Conservation (phyloP, 352 stramenopile genomes). For the Globisporangium recalcitrans region DNA sequence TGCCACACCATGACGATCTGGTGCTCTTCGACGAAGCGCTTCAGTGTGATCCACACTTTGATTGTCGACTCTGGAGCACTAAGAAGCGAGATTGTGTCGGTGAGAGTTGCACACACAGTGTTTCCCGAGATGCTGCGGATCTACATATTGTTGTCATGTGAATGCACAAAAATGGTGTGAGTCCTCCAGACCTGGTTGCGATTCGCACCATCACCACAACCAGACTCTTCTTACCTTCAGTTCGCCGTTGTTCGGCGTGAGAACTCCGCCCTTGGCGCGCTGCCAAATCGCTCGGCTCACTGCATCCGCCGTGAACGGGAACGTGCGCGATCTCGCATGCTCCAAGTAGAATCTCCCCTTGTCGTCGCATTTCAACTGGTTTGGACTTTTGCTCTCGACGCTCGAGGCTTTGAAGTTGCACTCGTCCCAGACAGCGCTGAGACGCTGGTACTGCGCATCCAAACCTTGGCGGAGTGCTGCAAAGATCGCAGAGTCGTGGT, state of each 20-base stretch:
- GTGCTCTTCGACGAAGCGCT: neutral
- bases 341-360: neutral
- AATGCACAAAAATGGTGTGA: neutral
- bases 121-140: neutral
- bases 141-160: neutral
- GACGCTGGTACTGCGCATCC: neutral
- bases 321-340: neutral
- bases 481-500: neutral
- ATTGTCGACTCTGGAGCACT: neutral
- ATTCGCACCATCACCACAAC: no score
- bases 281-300: neutral
- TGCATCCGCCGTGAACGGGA: neutral
- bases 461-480: neutral
- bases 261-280: neutral
- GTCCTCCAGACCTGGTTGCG: neutral
- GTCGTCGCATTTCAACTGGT: neutral
- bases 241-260: neutral
- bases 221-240: neutral
- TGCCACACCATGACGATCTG: neutral
- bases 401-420: constrained; percentile 13
- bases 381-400: neutral
- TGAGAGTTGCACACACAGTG: neutral
- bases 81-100: neutral
- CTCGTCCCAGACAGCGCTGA: neutral
- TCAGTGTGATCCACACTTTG: neutral